Conservation (phyloP, 331 rosid genomes). For the Rosa hybrid region DNA sequence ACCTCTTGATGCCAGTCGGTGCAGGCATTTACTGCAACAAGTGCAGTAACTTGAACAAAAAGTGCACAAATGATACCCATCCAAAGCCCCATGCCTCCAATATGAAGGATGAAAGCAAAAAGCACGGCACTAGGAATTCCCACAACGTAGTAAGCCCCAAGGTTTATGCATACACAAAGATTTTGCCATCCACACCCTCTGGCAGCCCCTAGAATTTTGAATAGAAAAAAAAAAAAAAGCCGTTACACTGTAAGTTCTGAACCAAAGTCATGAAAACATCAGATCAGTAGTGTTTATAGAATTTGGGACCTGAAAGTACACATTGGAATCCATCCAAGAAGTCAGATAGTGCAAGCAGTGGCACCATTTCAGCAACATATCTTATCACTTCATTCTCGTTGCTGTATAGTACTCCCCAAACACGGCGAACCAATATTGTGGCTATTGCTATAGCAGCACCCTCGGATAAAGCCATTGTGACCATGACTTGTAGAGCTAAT, state of each 20-base stretch:
- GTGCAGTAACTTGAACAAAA: constrained; percentile 46
- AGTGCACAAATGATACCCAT: constrained; percentile 65
- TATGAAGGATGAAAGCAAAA: constrained; percentile 49
- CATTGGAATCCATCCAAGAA: constrained; percentile 65
- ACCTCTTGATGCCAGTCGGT: constrained; percentile 57
- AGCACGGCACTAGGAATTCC: constrained; percentile 59
- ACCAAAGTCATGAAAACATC: background rate
- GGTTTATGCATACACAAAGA: constrained; percentile 59
- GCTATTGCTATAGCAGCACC: constrained; percentile 36
- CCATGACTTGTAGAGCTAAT: constrained; percentile 48
- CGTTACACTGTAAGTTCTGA: background rate
- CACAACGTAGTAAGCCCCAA: constrained; percentile 61
- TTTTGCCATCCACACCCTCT: constrained; percentile 86
- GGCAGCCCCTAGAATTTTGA: constrained; percentile 48
- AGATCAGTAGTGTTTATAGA: constrained; percentile 4
- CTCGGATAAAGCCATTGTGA: constrained; percentile 33
- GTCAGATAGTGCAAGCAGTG: constrained; percentile 54
- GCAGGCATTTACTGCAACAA: constrained; percentile 33
- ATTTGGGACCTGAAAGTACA: constrained; percentile 59
- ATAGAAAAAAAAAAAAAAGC: background rate
- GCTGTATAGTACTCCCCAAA: constrained; percentile 58
- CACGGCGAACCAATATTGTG: constrained; percentile 38
- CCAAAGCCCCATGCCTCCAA: constrained; percentile 73
- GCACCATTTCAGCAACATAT: constrained; percentile 60
- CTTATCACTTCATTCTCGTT: constrained; percentile 45